A percentile compares a stretch with the other conserved stretches of the same genome.
Conservation (phyloP, 73 alveolate genomes). For the Blepharisma stoltei region DNA sequence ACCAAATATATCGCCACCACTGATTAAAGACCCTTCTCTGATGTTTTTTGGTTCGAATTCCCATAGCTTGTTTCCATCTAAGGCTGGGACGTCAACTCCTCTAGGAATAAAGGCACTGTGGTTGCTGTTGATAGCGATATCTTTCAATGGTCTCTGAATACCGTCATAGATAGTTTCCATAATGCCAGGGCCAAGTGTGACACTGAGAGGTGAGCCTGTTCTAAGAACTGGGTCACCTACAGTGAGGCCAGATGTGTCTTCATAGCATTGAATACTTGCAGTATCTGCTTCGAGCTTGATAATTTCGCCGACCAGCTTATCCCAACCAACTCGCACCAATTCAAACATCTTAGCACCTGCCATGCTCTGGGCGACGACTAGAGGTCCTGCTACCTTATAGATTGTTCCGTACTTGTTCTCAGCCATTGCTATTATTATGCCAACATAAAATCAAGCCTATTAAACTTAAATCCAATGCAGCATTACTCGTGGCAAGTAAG, state of each 20-base stretch:
- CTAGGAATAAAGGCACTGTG: constrained; percentile 92
- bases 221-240: constrained; percentile 98
- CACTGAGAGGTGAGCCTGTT: constrained; percentile 96
- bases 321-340: constrained; percentile 97
- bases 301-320: constrained; percentile 97
- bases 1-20: constrained; percentile 99
- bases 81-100: constrained; percentile 95
- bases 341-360: constrained; percentile 99
- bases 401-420: constrained; percentile 86
- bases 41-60: constrained; percentile 86
- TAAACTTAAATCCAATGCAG: no score
- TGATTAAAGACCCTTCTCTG: constrained; percentile 58
- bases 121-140: constrained; percentile 45
- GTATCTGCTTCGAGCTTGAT: constrained; percentile 98
- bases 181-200: constrained; percentile 98
- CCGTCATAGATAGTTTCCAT: constrained; percentile 88
- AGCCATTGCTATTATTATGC: constrained; percentile 2
- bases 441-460: no score
- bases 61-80: constrained; percentile 91
- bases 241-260: constrained; percentile 96
- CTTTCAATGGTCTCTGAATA: constrained; percentile 45
- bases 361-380: constrained; percentile 99
- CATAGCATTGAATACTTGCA: constrained; percentile 98
- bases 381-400: constrained; percentile 93
- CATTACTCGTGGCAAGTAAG: no score